These are phyloP conservation scores for Brassica hybrid DNA, from an alignment of 441 rosid species.

Conservation along the genomic window DNA sequence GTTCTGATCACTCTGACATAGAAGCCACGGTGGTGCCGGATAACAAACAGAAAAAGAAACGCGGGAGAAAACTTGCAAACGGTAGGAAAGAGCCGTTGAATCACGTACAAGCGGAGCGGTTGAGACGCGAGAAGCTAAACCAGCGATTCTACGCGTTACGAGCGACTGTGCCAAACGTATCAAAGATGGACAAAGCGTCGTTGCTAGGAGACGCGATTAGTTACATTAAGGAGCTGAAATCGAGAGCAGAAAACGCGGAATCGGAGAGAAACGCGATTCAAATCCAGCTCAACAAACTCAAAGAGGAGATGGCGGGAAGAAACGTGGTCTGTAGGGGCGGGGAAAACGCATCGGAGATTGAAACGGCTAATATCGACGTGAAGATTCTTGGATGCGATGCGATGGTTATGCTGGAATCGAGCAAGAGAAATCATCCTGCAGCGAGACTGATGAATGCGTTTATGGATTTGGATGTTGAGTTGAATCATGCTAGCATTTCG, in stretches of 20 bases:
- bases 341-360: slow-evolving; percentile 29
- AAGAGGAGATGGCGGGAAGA: slow-evolving; percentile 47
- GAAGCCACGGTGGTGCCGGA: slow-evolving; percentile 66
- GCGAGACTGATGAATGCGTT: slow-evolving; percentile 87
- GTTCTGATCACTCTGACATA: slow-evolving; percentile 74
- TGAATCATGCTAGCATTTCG: slow-evolving; percentile 79
- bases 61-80: slow-evolving; percentile 75
- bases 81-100: slow-evolving; percentile 81
- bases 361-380: slow-evolving; percentile 65
- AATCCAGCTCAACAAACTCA: slow-evolving; percentile 55
- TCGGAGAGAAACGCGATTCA: slow-evolving; percentile 62
- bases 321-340: slow-evolving; percentile 4
- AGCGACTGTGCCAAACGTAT: slow-evolving; percentile 90
- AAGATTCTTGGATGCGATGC: slow-evolving; percentile 78
- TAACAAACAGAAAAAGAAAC: slow-evolving; percentile 61
- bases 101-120: slow-evolving; percentile 93
- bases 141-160: slow-evolving; percentile 79
- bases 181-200: slow-evolving; percentile 92
- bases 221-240: slow-evolving; percentile 80
- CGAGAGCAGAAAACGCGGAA: slow-evolving; percentile 55
- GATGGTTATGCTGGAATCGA: slow-evolving; percentile 75
- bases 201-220: slow-evolving; percentile 80
- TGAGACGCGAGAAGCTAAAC: slow-evolving; percentile 93
- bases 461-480: slow-evolving; percentile 81
- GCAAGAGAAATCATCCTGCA: slow-evolving; percentile 84